phyloP scores from a whole-genome alignment of 441 rosid genomes.

The Erodium texanum region DNA sequence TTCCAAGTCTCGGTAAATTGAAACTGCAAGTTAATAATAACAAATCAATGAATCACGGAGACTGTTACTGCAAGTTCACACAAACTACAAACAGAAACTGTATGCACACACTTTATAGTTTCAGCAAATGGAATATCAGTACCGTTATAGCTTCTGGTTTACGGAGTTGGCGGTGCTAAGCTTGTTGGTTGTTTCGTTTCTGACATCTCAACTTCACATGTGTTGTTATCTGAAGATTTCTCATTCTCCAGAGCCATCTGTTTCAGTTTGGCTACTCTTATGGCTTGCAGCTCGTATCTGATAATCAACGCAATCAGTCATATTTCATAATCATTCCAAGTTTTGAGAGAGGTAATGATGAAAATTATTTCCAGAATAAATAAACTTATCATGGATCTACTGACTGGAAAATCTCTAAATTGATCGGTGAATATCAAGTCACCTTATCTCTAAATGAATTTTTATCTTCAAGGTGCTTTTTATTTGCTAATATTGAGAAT shows the following conservation, averaged over 20 bases:
- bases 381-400: no score
- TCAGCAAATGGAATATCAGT: not conserved
- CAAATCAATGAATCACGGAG: not conserved
- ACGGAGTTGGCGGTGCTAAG: slow-evolving; percentile 34
- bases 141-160: slow-evolving; percentile 13
- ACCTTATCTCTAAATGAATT: no score
- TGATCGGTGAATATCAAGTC: no score
- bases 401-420: no score
- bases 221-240: slow-evolving; percentile 25
- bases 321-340: not conserved
- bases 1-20: no score
- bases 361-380: no score
- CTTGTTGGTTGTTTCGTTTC: slow-evolving; percentile 37
- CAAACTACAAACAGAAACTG: no score
- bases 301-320: slow-evolving; percentile 11
- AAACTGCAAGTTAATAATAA: no score
- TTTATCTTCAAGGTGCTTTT: no score
- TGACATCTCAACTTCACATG: slow-evolving; percentile 75
- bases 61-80: not conserved
- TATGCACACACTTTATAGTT: not conserved
- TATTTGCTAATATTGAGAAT: not conserved
- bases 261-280: slow-evolving; percentile 38
- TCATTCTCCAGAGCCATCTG: slow-evolving; percentile 31
- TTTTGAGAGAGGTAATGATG: no score
- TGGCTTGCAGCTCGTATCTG: slow-evolving; percentile 65